Conservation (phyloP, 1,139 yeast genomes). For the Protomyces pachydermus region DNA sequence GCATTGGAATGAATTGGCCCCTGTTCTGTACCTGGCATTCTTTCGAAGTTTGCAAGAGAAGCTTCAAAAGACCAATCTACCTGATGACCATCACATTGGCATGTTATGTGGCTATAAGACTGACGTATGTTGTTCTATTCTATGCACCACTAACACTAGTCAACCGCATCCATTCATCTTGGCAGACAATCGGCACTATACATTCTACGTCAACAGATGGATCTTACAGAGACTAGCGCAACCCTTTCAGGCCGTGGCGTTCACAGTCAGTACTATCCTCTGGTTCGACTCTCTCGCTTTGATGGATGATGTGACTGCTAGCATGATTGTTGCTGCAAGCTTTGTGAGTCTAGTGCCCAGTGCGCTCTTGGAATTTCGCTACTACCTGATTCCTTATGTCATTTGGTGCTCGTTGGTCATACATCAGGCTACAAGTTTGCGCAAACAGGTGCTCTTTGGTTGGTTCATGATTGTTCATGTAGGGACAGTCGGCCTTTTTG, state of each 20-base stretch:
- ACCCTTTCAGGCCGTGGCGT: slow-evolving; percentile 43
- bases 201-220: slow-evolving; percentile 58
- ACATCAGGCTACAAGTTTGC: slow-evolving; percentile 4
- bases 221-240: slow-evolving; percentile 54
- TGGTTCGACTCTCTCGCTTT: slow-evolving; percentile 64
- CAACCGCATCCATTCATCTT: slow-evolving; percentile 81
- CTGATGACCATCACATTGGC: neutral
- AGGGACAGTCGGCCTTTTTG: slow-evolving; percentile 52
- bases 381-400: slow-evolving; percentile 74
- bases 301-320: slow-evolving; percentile 34
- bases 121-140: neutral
- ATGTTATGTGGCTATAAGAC: neutral
- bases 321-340: slow-evolving; percentile 52
- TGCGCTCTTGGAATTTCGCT: slow-evolving; percentile 89
- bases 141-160: slow-evolving; percentile 44
- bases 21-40: neutral
- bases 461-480: slow-evolving; percentile 58
- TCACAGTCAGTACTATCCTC: slow-evolving; percentile 52
- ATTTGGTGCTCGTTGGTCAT: slow-evolving; percentile 60
- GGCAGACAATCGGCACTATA: slow-evolving; percentile 91
- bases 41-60: neutral
- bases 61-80: neutral
- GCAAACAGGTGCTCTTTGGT: slow-evolving; percentile 52
- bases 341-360: slow-evolving; percentile 70
- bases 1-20: slow-evolving; percentile 59